Evolutionary conservation across 495 filamentous ascomycete species (phyloP), one percentile per base, ranked within the genome.

Genomic region (Saxophila tyrrhenica): DNA sequence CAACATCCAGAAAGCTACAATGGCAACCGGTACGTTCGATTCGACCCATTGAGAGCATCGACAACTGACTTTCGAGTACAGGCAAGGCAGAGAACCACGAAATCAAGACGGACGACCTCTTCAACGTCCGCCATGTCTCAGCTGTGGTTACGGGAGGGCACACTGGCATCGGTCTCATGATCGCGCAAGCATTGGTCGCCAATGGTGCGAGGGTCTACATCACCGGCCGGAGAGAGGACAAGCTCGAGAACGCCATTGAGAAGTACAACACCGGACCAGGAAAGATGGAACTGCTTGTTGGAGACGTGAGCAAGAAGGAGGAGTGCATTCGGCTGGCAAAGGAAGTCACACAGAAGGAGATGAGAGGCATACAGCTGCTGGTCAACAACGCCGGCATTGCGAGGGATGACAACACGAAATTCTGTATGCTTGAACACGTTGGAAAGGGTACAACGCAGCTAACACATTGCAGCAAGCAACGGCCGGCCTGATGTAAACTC

Each of bases 171-270:
- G 81, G 83, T 22, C 77, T 85, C 45, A 92, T 90, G 85, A 86
- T 85, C 56, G 83, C 86, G 0, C 81, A 89, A 61, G 83, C 86
- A 1, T 84, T 85, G 58, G 83, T 88, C 0, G 71, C 77, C 23
- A 90, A 89, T 65, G 86, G 87, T 39, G 86, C 87, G 17, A 87
- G 80, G 39, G 66, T 67, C n/a, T 70, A 70, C 59, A 69, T 69
- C 55, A 66, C 60, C 5, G 67, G 65, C 13, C 52, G 66, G 41
- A 50, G 65, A 39, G 54, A 64, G 20, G 66, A 66, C 32, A 61
- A 61, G 1, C 54, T 70, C 10, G 48, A 70, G 39, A 41, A 61
- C 41, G 58, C 62, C 2, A 52, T 61, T 5, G 56, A 68, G 48
- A 56, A 57, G 3, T 66, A 69, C 49, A 55, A 57, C 20, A 55